Evolutionary conservation across 2,329 filamentous ascomycete genomes (phyloP).

Genomic region (Xylaria sp.): DNA sequence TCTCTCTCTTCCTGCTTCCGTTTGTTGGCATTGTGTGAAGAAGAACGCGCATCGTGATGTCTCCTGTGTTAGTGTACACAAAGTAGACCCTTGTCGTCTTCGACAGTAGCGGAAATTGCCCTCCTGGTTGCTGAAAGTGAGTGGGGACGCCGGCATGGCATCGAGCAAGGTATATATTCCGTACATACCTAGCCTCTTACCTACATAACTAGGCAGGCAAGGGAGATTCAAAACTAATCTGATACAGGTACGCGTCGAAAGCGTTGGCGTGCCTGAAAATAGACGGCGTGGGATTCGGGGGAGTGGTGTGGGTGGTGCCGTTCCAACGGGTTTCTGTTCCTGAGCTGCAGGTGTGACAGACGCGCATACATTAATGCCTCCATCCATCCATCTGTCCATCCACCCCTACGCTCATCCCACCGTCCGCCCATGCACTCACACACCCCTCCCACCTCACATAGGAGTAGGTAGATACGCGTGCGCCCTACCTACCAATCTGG

Average conservation of each 20-base stretch:
- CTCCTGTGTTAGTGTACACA: background rate
- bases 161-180: too few species aligned
- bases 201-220: background rate
- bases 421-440: slow-evolving; percentile 16
- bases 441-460: slow-evolving; percentile 12
- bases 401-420: background rate
- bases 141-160: background rate
- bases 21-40: background rate
- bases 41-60: background rate
- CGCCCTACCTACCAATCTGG: too few species aligned
- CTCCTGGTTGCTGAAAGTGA: background rate
- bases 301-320: slow-evolving; percentile 21
- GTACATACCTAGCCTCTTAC: too few species aligned
- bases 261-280: background rate
- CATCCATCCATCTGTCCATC: background rate
- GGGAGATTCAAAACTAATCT: background rate
- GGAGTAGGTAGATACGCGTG: slow-evolving; percentile 3
- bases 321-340: slow-evolving; percentile 16
- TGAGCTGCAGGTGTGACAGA: slow-evolving; percentile 18
- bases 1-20: background rate
- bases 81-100: background rate
- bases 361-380: slow-evolving; percentile 16
- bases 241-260: slow-evolving; percentile 5
- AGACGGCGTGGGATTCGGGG: background rate
- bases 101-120: background rate